Conservation (phyloP, 352 stramenopile genomes). For the Phytophthora pistaciae region DNA sequence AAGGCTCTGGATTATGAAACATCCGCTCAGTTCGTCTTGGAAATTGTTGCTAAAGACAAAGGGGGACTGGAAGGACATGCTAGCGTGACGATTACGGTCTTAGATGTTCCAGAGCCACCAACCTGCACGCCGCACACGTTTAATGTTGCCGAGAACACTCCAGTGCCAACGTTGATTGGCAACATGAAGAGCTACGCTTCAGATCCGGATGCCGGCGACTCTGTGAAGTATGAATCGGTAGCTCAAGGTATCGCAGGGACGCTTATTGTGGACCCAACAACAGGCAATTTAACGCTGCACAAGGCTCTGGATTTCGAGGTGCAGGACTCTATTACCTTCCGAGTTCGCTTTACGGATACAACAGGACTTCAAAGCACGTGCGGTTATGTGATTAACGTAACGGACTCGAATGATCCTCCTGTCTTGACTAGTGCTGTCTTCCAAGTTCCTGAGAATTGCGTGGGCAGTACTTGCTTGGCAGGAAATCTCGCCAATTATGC, state of each 20-base stretch:
- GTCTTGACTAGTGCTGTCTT: slow-evolving; percentile 50
- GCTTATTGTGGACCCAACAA: slow-evolving; percentile 13
- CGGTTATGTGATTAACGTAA: slow-evolving; percentile 52
- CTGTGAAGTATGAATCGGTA: slow-evolving; percentile 14
- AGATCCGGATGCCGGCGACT: slow-evolving; percentile 27
- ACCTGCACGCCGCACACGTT: slow-evolving; percentile 39
- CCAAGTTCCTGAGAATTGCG: slow-evolving; percentile 58
- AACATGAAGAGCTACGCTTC: slow-evolving; percentile 6
- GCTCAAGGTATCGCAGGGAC: slow-evolving; percentile 13
- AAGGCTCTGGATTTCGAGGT: slow-evolving; percentile 53
- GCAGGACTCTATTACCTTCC: slow-evolving; percentile 43
- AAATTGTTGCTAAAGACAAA: slow-evolving; percentile 48
- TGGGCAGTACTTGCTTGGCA: slow-evolving; percentile 48
- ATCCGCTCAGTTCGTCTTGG: slow-evolving; percentile 42
- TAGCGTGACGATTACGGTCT: slow-evolving; percentile 37
- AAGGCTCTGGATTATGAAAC: slow-evolving; percentile 55
- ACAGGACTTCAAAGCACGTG: slow-evolving; percentile 47
- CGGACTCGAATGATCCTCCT: slow-evolving; percentile 55
- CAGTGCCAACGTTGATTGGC: slow-evolving; percentile 11
- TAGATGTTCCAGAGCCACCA: slow-evolving; percentile 55
- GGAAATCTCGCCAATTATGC: slow-evolving; percentile 48
- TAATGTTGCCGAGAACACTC: slow-evolving; percentile 37
- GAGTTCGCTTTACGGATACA: slow-evolving; percentile 53
- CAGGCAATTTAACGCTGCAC: slow-evolving; percentile 34
- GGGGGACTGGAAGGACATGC: slow-evolving; percentile 43